Base-by-base conservation (phyloP, 768 basidiomycete genomes). In the Boletus insuetus region DNA sequence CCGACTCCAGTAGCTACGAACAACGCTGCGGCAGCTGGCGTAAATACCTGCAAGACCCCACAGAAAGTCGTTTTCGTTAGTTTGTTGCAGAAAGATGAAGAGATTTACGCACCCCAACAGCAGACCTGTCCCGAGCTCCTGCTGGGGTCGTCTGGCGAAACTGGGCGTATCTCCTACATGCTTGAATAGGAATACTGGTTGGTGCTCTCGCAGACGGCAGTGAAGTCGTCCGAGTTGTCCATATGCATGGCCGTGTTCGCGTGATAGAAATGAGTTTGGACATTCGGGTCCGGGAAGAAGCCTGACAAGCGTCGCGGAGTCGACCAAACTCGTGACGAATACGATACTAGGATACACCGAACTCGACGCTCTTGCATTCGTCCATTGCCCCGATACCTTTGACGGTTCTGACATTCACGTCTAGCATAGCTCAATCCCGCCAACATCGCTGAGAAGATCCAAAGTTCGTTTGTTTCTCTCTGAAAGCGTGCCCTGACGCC, bases 1-100 rank as follows among this genome's bases (percentile, higher is more conserved):
- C 86, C 94, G 12, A 81, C 74, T 1, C 94, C 94, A 8, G 92
- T 87, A 2, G 81, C 74, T n/a, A 96, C 71, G 69, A 99, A 97
- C 20, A 98, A 64, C 0, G 79, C 85, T 0, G 91, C 95, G 1
- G 94, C 86, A 49, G 77, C 79, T 26, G 93, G 94, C 3, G 93
- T 94, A 69, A 98, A 97, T n/a, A 92, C 90, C 95, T 98, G 62
- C 17, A 39, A 56, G 39, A 19, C 11, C 22, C 32, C 26, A 40
- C 20, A n/a, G 20, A 47, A 19, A 32, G n/a, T 47, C 17, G 46
- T 5, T 29, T 4, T 37, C 35, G 35, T 38, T 5, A 22, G 50
- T 19, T 24, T 11, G 29, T 53, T 14, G 22, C 16, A 6, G 26
- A 39, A 12, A 24, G 46, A 29, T 2, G 8, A 29, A 29, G 29